Base-by-base conservation (phyloP, 345 rosid species). In the Litchi chinensis region DNA sequence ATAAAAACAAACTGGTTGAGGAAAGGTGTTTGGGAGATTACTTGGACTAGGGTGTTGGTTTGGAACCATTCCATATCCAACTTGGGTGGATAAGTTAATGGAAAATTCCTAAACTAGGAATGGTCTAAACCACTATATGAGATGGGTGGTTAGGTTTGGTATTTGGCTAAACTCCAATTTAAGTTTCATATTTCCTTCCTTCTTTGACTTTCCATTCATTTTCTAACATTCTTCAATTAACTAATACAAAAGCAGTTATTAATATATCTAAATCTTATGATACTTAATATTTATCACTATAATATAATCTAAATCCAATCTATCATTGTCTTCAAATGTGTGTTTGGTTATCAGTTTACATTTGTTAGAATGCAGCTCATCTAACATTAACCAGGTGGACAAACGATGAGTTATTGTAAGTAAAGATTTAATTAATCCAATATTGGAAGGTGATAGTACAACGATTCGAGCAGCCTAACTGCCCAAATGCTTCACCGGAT, bases 321-420 rank as follows among this genome's bases (percentile, higher is more conserved):
- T 40, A 32, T 76, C 79, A 13, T 21, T 70, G 28, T 82, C 80
- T 72, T 69, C 73, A 64, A 11, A 52, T 71, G 15, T 75, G 71
- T 71, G 72, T 48, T 65, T 72, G 76, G 70, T 68, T 12, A 68
- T 69, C 79, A 21, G 54, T 43, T 57, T 57, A 21, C 24, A 65
- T 24, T 18, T 2, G 67, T 65, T 70, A 57, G 64, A 64, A 52
- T 43, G 65, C 82, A 75, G 68, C 76, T 70, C 71, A 71, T 67
- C 64, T 50, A 78, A 28, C 62, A 8, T 40, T 1, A 60, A 44
- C 12, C 21, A 54, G 62, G 68, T n/a, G 63, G 63, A 21, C 57
- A 46, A 54, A 8, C 59, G 4, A 8, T 15, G 2, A 5, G 3
- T 70, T 48, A 39, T n/a, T 32, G n/a, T 22, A 77, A 56, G 54